A percentile compares a stretch with the other conserved stretches of the same genome.
These are phyloP conservation scores for Sugiyamaella japonica DNA, from an alignment of 1,139 yeast species.

Conservation along the genomic window DNA sequence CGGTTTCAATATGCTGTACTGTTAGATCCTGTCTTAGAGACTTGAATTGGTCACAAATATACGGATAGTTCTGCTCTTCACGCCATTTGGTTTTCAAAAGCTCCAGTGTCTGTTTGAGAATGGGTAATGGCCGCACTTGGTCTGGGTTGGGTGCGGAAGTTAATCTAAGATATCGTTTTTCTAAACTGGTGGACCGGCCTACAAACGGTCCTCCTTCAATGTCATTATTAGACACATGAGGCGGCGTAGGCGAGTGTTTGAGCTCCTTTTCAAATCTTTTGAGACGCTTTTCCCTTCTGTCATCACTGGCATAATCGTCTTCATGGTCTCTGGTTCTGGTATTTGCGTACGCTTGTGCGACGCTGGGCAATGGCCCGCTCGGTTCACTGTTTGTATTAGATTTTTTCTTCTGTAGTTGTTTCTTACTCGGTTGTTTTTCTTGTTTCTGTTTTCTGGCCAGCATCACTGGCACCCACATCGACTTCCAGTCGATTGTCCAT, in stretches of 20 bases:
- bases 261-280: conserved; percentile 48
- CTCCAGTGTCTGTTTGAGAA: conserved; percentile 60
- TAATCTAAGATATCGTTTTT: conserved; percentile 75
- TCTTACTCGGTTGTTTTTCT: conserved; percentile 11
- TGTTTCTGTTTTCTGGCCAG: conserved; percentile 35
- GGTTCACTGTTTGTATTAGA: neutral
- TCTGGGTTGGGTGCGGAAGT: conserved; percentile 93
- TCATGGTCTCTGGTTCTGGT: neutral
- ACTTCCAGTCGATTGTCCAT: conserved; percentile 60
- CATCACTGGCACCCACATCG: conserved; percentile 53
- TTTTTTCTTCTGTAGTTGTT: conserved; percentile 2
- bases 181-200: conserved; percentile 66
- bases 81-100: conserved; percentile 57
- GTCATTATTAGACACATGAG: conserved; percentile 7
- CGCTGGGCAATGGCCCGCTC: neutral
- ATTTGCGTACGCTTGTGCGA: neutral
- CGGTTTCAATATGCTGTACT: conserved; percentile 83
- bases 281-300: conserved; percentile 42
- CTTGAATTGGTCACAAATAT: conserved; percentile 85
- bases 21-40: conserved; percentile 91
- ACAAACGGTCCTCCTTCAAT: conserved; percentile 45
- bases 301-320: conserved; percentile 9
- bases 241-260: conserved; percentile 10
- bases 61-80: conserved; percentile 60
- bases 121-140: conserved; percentile 68